These are phyloP conservation scores for Escallonia rubra DNA, from an alignment of 129 eudicot genomes.

Conservation along the genomic window DNA sequence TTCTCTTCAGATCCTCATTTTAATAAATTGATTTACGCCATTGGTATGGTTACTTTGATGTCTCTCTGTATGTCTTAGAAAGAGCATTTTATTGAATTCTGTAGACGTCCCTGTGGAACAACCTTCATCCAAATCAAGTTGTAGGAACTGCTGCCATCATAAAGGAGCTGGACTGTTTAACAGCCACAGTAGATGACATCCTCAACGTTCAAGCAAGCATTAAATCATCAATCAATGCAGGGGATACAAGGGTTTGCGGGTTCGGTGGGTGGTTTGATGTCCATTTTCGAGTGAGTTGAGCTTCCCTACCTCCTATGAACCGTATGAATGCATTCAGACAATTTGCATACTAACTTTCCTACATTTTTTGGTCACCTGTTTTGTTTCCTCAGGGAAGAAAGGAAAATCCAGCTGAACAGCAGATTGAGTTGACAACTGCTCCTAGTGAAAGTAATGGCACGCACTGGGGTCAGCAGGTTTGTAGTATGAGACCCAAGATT, in stretches of 20 bases:
- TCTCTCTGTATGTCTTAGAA: constrained; percentile 7
- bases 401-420: constrained; percentile 71
- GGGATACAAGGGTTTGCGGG: constrained; percentile 68
- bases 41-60: not conserved
- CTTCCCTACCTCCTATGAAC: not conserved
- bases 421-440: constrained; percentile 84
- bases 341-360: not conserved
- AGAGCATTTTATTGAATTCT: constrained; percentile 3
- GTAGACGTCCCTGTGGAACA: constrained; percentile 92
- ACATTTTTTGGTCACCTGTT: not conserved
- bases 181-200: constrained; percentile 72
- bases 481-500: not conserved
- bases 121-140: constrained; percentile 85
- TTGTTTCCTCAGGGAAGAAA: constrained; percentile 47
- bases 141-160: constrained; percentile 67
- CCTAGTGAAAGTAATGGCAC: constrained; percentile 62
- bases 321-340: not conserved
- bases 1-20: not conserved
- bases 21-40: no score
- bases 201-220: constrained; percentile 46
- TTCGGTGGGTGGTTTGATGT: constrained; percentile 99
- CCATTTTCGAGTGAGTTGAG: constrained; percentile 79
- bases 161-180: constrained; percentile 84
- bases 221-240: constrained; percentile 51
- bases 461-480: constrained; percentile 99